These are phyloP conservation scores for Aulographum hederae DNA, from an alignment of 2,329 filamentous ascomycete genomes.

Conservation along the genomic window DNA sequence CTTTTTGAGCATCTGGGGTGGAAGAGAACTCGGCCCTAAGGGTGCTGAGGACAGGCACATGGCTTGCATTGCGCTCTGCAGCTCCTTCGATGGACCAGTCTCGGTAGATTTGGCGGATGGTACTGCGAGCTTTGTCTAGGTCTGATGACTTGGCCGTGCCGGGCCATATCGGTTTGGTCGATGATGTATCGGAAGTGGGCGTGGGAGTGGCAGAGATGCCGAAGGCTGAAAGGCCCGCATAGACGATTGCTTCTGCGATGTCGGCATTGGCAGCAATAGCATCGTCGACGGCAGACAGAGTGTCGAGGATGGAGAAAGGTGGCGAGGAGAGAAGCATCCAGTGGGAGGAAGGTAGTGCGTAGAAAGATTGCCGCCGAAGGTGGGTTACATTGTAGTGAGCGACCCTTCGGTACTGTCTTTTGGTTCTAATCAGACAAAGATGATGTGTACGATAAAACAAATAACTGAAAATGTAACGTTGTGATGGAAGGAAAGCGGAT, in stretches of 20 bases:
- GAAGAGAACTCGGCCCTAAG: constrained; percentile 32
- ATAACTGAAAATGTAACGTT: not conserved
- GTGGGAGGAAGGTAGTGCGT: constrained; percentile 67
- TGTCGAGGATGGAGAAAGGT: constrained; percentile 69
- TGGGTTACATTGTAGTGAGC: constrained; percentile 87
- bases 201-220: constrained; percentile 20
- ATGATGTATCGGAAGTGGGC: constrained; percentile 27
- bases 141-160: constrained; percentile 53
- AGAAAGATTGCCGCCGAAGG: constrained; percentile 78
- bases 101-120: constrained; percentile 80
- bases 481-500: not conserved
- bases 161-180: constrained; percentile 46
- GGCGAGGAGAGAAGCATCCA: constrained; percentile 66
- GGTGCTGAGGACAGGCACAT: constrained; percentile 51
- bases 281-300: constrained; percentile 60
- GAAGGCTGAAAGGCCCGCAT: constrained; percentile 47
- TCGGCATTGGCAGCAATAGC: constrained; percentile 81
- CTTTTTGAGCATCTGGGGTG: constrained; percentile 12
- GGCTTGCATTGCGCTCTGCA: constrained; percentile 58
- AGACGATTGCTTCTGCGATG: constrained; percentile 63
- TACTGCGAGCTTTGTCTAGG: constrained; percentile 81
- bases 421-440: not conserved
- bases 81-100: constrained; percentile 77
- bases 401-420: constrained; percentile 64
- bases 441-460: not conserved